Evolutionary conservation across 2,329 filamentous ascomycete genomes (phyloP), one percentile per base, ranked within the genome.

Genomic region (Ciborinia camelliae): DNA sequence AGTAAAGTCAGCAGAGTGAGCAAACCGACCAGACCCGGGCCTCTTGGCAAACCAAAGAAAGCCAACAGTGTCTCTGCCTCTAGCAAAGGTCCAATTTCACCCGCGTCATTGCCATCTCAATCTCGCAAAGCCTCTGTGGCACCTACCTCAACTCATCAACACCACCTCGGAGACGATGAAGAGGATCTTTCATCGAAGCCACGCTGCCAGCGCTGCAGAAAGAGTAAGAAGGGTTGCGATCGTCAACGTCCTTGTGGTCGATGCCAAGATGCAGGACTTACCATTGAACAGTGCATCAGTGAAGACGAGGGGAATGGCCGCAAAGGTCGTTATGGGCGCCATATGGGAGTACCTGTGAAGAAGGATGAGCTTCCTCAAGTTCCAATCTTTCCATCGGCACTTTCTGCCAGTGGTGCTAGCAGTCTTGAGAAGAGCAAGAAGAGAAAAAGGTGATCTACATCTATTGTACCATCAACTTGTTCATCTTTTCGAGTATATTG

Each of bases 211-310:
- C 90, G 95, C 65, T 99, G 95, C 82, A 90, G 95, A 73, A 99
- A 99, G 86, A 98, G 94, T 80, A 99, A 99, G 84, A 99, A 99
- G 80, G 95, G 95, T 15, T 99, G 95, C 76, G 95, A 99, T 80
- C 89, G 95, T 65, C 95, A 98, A 79, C 89, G 95, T 47, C 95
- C 95, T 35, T 99, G 95, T 75, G 91, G 92, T 64, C 87, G 95
- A 68, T 99, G 95, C 86, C 92, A 92, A 76, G 95, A 99, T 79
- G 95, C 95, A 51, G 95, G 95, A 26, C 91, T 99, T 72, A 90
- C 90, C 65, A 87, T 92, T 66, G 95, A 98, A 71, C 91, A 94
- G 69, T 99, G 95, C 77, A 87, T 99, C 77, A 97, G 93, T 77
- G 95, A 99, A 78, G 95, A 99, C 73, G 95, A 99, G 78, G 92